Evolutionary conservation across 1,139 yeast species (phyloP), one percentile per base, ranked within the genome.

Genomic region (Petasospora rhodanensis): DNA sequence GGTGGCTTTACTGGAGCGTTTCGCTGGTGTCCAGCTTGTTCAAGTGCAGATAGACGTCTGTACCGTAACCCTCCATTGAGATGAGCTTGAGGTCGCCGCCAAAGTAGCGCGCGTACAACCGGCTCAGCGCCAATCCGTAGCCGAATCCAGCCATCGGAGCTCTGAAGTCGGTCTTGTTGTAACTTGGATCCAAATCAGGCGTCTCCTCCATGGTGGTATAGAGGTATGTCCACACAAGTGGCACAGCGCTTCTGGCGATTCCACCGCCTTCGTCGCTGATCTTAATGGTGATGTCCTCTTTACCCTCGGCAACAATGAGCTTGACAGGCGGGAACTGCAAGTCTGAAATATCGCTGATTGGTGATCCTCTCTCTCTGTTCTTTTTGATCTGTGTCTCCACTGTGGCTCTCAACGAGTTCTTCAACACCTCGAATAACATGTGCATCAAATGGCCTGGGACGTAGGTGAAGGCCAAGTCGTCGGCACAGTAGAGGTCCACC

Each of bases 91-190:
- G 68, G 51, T 86, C 96, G 8, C 96, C 96, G 4, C 95, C 95
- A 55, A 87, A 86, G 56, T 87, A 87, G 45, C 89, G 79, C 1
- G 96, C 87, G 48, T 87, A 87, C 25, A 87, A 66, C 42, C 96
- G 62, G 31, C 91, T 79, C 40, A 87, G 79, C 2, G 96, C 95
- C 49, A 86, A 68, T 0, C 96, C 96, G 52, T 86, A 89, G 24
- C 96, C 96, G 49, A 83, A 82, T 0, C 96, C 96, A 29, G 95
- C 95, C 85, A 86, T 81, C 36, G 96, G 96, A 2, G 95, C 95
- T 56, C 50, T 49, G 40, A 55, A 51, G 25, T 55, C 57, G 2
- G 52, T 46, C 32, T 51, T 46, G 34, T 51, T 49, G 18, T 53
- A 51, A 8, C 45, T 40, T 0, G 78, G 71, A 38, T 81, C 89